Percentiles rank a stretch among this genome's conserved stretches.
These are phyloP conservation scores for Saccharomycopsis fibuligera DNA, from an alignment of 805 yeast genomes.

Conservation along the genomic window DNA sequence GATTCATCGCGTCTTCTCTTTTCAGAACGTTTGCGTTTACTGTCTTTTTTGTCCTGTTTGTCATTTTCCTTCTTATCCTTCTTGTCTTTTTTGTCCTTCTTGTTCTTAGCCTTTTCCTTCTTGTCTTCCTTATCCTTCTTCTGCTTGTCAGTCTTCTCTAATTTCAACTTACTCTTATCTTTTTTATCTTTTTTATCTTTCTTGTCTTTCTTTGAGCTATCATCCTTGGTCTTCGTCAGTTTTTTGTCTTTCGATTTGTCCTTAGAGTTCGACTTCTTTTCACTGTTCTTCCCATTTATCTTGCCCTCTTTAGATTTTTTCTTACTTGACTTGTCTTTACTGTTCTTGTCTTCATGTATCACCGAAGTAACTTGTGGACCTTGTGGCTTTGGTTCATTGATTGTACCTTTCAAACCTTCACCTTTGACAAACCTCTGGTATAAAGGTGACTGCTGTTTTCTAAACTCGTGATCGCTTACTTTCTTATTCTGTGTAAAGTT, in stretches of 20 bases:
- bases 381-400: constrained; percentile 22
- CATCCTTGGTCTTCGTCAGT: constrained; percentile 24
- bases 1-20: background rate
- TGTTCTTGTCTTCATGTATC: constrained; percentile 14
- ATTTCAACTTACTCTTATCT: constrained; percentile 25
- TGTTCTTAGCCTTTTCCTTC: constrained; percentile 21
- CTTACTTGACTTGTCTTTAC: constrained; percentile 10
- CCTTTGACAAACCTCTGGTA: constrained; percentile 86
- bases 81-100: constrained; percentile 13
- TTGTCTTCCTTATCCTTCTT: constrained; percentile 24
- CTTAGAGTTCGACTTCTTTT: constrained; percentile 23
- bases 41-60: constrained; percentile 23
- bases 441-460: constrained; percentile 59
- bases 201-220: constrained; percentile 27
- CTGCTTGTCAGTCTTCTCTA: constrained; percentile 23
- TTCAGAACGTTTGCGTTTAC: constrained; percentile 14
- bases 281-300: constrained; percentile 21
- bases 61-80: constrained; percentile 17
- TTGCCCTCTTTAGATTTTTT: constrained; percentile 13
- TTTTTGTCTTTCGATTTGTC: constrained; percentile 30
- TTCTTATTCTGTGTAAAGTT: constrained; percentile 50
- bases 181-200: constrained; percentile 26
- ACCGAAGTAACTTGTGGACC: constrained; percentile 22
- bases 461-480: constrained; percentile 39
- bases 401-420: constrained; percentile 75